Base-by-base conservation (phyloP, 306 rosid genomes). In the Lathyrus sativus region DNA sequence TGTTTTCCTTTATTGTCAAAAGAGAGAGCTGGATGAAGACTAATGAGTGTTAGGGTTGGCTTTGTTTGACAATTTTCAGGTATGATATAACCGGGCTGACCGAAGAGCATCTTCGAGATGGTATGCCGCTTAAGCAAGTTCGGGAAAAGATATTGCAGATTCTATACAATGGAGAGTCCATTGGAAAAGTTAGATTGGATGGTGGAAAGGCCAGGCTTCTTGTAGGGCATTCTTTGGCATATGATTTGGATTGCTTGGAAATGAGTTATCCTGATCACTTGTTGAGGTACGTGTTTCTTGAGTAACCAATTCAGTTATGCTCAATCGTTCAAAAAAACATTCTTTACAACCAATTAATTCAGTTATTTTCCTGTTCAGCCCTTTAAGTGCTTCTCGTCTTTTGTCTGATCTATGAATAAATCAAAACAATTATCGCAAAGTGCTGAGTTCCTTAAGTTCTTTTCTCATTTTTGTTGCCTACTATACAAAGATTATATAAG, bases 181-280 rank as follows among this genome's bases (percentile, higher is more conserved):
- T 76, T 60, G 82, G 65, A 53, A 81, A 73, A 78, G 82, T 67
- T 78, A 78, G 87, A 71, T 71, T 78, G 78, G 81, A 79, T 62
- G 91, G 92, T 46, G 90, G 89, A 64, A 87, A 79, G 79, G 86
- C 96, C 68, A 87, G 77, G 71, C 88, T 91, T 83, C 91, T 91
- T 74, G 95, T 91, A 75, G 96, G 97, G 81, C 96, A 87, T 83
- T 80, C 60, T 68, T 70, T 91, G 73, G 91, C 71, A 57, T 84
- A 82, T 72, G 96, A 91, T 81, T 80, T 91, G 48, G 87, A 85
- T 74, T 89, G 91, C 83, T 78, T 91, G 81, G 75, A 61, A 48
- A 73, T 91, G 76, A 74, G 46, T 74, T 88, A 88, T 77, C 92
- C 96, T 14, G 75, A 85, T 75, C 89, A 86, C 76, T 64, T 88